Percentiles rank a stretch among this genome's conserved stretches.
Evolutionary conservation across 345 rosid species (phyloP).

Genomic region (Ceriops zippeliana): DNA sequence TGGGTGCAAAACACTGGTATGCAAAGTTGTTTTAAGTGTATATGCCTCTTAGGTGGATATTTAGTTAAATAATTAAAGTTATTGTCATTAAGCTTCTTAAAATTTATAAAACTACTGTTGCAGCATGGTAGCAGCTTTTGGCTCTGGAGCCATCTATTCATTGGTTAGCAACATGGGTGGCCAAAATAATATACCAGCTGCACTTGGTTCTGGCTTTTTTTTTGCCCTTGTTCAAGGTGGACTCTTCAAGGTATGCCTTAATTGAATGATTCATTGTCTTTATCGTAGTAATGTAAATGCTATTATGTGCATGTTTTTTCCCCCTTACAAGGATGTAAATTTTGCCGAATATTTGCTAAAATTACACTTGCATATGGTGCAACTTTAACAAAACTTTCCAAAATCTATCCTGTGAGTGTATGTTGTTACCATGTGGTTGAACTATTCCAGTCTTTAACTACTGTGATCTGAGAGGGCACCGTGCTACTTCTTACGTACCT

Average conservation of each 20-base stretch:
- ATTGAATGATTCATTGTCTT: background rate
- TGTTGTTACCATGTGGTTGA: no score
- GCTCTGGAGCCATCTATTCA: conserved; percentile 84
- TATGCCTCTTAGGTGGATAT: background rate
- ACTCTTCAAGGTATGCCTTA: conserved; percentile 59
- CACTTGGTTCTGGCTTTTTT: conserved; percentile 65
- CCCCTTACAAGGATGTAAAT: no score
- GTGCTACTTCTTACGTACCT: background rate
- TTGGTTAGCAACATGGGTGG: conserved; percentile 81
- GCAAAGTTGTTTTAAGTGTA: background rate
- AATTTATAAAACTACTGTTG: conserved; percentile 17
- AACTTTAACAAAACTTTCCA: no score
- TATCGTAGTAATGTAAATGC: background rate
- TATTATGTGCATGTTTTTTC: background rate
- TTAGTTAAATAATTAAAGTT: background rate
- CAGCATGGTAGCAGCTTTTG: conserved; percentile 95
- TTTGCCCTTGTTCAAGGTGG: conserved; percentile 85
- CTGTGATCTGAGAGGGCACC: background rate
- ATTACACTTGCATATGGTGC: no score
- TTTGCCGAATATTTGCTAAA: no score
- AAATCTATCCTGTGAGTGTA: no score
- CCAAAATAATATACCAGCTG: conserved; percentile 65
- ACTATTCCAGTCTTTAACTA: background rate
- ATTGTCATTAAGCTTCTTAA: background rate
- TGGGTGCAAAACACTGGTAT: no score